Conservation (phyloP, 768 basidiomycete species). For the Termitomyces sp. region DNA sequence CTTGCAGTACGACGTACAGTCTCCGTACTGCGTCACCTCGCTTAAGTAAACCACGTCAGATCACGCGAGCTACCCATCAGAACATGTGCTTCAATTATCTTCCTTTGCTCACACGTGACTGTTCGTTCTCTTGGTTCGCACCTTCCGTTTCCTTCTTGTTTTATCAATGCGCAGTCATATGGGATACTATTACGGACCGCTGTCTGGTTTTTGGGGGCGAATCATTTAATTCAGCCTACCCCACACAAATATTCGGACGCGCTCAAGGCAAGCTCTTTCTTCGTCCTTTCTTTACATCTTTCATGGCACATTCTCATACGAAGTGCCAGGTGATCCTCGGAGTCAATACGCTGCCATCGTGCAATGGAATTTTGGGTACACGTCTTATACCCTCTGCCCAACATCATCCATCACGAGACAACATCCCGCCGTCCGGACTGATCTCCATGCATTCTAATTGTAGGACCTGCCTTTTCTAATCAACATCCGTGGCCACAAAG, state of each 20-base stretch:
- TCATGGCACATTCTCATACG: neutral
- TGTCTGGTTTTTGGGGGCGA: neutral
- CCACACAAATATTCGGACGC: neutral
- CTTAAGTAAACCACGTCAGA: neutral
- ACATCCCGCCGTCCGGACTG: neutral
- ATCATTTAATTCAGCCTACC: neutral
- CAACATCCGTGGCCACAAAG: neutral
- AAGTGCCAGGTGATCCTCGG: slow-evolving; percentile 4
- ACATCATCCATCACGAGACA: slow-evolving; percentile 7
- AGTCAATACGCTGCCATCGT: neutral
- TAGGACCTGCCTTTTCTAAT: slow-evolving; percentile 7
- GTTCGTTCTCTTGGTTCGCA: neutral
- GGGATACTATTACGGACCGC: neutral
- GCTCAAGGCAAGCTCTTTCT: slow-evolving; percentile 5
- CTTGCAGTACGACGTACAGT: too few relatives aligned
- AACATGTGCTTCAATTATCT: neutral
- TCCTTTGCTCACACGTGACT: neutral
- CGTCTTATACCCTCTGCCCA: slow-evolving; percentile 12
- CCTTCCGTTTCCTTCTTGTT: slow-evolving; percentile 3
- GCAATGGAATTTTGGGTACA: slow-evolving; percentile 1
- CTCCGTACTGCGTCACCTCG: too few relatives aligned
- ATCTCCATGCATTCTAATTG: neutral
- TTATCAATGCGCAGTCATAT: neutral
- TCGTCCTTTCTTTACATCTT: neutral
- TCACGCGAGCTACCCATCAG: neutral